Conservation (phyloP, 2,329 filamentous ascomycete species). For the Sporothrix brunneoviolacea region DNA sequence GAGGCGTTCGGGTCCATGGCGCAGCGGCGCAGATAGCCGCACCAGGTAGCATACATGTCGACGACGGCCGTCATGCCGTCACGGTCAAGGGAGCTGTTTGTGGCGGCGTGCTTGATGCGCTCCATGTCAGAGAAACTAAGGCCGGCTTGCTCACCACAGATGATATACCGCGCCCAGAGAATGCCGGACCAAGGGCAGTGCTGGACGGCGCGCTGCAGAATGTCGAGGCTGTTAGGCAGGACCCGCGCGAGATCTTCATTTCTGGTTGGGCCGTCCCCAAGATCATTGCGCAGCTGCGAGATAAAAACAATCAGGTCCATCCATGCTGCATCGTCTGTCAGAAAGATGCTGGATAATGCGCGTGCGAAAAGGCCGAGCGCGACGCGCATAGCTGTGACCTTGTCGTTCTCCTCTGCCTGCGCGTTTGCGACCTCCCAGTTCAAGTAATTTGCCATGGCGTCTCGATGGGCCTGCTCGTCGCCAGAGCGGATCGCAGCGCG, state of each 20-base stretch:
- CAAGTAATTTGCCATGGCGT: slow-evolving; percentile 61
- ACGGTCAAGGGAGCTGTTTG: slow-evolving; percentile 76
- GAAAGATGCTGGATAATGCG: slow-evolving; percentile 62
- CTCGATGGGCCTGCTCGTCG: slow-evolving; percentile 48
- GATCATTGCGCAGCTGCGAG: slow-evolving; percentile 38
- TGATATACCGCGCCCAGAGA: slow-evolving; percentile 83
- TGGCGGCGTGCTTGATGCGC: slow-evolving; percentile 85
- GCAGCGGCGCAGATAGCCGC: slow-evolving; percentile 80
- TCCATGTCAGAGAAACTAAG: slow-evolving; percentile 75
- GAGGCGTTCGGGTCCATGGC: slow-evolving; percentile 68
- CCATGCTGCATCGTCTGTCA: slow-evolving; percentile 71
- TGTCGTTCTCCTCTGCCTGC: slow-evolving; percentile 43
- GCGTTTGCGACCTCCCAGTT: slow-evolving; percentile 71
- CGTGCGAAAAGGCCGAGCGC: slow-evolving; percentile 69
- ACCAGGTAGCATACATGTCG: slow-evolving; percentile 91
- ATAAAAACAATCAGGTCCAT: slow-evolving; percentile 76
- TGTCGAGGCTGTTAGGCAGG: slow-evolving; percentile 52
- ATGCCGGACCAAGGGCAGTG: slow-evolving; percentile 92
- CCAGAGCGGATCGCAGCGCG: slow-evolving; percentile 49
- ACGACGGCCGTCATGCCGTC: slow-evolving; percentile 82
- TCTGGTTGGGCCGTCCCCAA: slow-evolving; percentile 29
- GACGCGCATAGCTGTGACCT: slow-evolving; percentile 41
- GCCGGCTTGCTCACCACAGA: slow-evolving; percentile 73
- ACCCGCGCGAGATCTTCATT: slow-evolving; percentile 31
- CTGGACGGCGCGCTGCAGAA: slow-evolving; percentile 73